Conservation (phyloP, 2,329 filamentous ascomycete genomes). For the Orbilia brochopaga region DNA sequence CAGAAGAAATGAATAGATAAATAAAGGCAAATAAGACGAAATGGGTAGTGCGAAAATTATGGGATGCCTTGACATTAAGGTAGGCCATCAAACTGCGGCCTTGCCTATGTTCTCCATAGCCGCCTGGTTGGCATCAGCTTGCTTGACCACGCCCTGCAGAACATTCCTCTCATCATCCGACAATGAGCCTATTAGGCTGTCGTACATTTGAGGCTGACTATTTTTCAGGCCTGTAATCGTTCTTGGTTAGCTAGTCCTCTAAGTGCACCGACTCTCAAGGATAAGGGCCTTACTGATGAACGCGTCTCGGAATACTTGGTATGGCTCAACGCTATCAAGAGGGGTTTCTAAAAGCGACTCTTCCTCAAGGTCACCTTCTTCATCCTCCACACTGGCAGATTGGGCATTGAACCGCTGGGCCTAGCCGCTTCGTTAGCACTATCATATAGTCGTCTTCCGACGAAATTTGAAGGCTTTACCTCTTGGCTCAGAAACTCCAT, state of each 20-base stretch:
- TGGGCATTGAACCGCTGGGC: conserved; percentile 79
- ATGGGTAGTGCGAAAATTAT: conserved; percentile 9
- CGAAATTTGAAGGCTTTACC: conserved; percentile 11
- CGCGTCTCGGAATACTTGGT: conserved; percentile 82
- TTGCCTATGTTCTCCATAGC: conserved; percentile 62
- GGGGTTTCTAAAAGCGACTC: conserved; percentile 91
- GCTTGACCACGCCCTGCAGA: conserved; percentile 76
- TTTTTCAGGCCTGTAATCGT: conserved; percentile 74
- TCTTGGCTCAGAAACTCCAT: conserved; percentile 79
- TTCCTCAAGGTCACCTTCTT: conserved; percentile 89
- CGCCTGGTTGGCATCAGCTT: conserved; percentile 61
- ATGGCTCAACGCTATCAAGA: conserved; percentile 93
- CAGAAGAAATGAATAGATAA: too few relatives aligned
- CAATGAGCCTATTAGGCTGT: conserved; percentile 77
- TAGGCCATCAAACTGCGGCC: conserved; percentile 53
- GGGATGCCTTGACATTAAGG: conserved; percentile 17
- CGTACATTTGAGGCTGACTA: conserved; percentile 88
- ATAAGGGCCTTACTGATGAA: conserved; percentile 72
- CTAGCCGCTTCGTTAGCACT: conserved; percentile 58
- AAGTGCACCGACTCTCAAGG: neutral
- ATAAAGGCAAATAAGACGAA: neutral
- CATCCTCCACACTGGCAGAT: conserved; percentile 62
- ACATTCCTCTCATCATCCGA: conserved; percentile 79
- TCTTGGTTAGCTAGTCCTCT: conserved; percentile 55
- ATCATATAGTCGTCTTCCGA: neutral